Evolutionary conservation across 495 filamentous ascomycete genomes (phyloP).

Genomic region (Hyaloscypha bicolor): DNA sequence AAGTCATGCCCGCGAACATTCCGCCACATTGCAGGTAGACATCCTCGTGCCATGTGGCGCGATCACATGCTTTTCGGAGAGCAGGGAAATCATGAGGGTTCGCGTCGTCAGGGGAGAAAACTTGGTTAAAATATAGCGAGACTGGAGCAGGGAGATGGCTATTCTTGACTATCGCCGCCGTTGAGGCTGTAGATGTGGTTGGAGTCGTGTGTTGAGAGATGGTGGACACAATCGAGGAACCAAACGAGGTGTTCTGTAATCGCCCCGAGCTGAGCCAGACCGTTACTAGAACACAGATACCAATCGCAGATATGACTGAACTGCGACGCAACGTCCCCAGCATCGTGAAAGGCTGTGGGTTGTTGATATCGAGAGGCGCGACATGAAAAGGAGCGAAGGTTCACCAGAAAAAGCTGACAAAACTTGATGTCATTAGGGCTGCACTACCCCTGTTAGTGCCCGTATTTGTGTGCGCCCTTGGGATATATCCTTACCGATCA

Average conservation of each 20-base stretch:
- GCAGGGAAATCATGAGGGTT: constrained; percentile 16
- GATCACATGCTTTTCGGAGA: constrained; percentile 22
- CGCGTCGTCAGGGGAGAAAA: constrained; percentile 20
- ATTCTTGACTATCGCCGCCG: not conserved
- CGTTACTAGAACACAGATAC: not conserved
- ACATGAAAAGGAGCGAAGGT: not conserved
- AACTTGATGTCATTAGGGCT: not conserved
- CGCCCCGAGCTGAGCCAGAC: not conserved
- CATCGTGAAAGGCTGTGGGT: not conserved
- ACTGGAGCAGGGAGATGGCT: constrained; percentile 4
- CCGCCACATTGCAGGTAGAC: constrained; percentile 30
- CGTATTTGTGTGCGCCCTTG: not conserved
- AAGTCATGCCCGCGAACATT: constrained; percentile 32
- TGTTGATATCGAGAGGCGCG: not conserved
- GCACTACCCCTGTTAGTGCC: not conserved
- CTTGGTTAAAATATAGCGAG: constrained; percentile 28
- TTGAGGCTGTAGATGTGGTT: not conserved
- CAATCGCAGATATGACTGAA: not conserved
- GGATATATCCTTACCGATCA: not conserved
- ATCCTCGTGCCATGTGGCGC: constrained; percentile 24
- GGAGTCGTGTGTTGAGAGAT: not conserved
- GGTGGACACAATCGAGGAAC: not conserved
- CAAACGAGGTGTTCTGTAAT: not conserved
- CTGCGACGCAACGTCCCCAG: not conserved
- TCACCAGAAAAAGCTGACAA: not conserved